Base-by-base conservation (phyloP, 2,329 filamentous ascomycete species). In the Dothidotthia symphoricarpi region DNA sequence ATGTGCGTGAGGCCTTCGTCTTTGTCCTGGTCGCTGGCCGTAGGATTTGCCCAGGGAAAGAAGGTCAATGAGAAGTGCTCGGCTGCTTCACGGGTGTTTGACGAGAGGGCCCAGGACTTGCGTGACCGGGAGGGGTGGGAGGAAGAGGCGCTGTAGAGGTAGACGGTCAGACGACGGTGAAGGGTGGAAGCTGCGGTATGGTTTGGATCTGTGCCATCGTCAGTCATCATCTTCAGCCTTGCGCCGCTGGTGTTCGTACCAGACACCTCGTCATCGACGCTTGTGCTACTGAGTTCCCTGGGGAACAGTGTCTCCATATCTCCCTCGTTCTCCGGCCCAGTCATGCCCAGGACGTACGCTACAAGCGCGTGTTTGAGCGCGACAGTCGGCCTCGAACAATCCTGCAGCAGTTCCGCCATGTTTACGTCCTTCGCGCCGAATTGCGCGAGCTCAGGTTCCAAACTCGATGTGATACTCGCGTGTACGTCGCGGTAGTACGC, bases 401-500 rank as follows among this genome's bases (percentile, higher is more conserved):
- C 43, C 26, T 58, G 54, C 19, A 66, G 28, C 17, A 63, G 25
- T 14, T 57, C 55, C 8, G 49, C 49, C 46, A 64, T 55, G 7
- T 52, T 38, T 9, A 56, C 42, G 3, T 37, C 49, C 11, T 45
- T 39, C 5, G 35, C 40, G 2, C 62, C 55, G 16, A 64, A 66
- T 11, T 42, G 36, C 1, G 48, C 40, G n/a, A 64, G 44, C n/a
- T 52, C 60, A 6, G 33, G 34, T 24, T 60, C 52, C 57, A 66
- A 62, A 25, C 51, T 63, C 2, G 60, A 54, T 12, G 61, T 64
- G 9, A 64, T 59, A 24, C 49, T 57, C 12, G 60, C 61, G 32
- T 64, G 56, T 4, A 62, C 57, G 29, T 66, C 59, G 31, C 63
- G 57, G 36, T 66, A 66, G 34, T 56, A 64, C 6, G 35, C 54